Conservation (phyloP, 2,329 filamentous ascomycete genomes). For the Phaeoacremonium minimum region DNA sequence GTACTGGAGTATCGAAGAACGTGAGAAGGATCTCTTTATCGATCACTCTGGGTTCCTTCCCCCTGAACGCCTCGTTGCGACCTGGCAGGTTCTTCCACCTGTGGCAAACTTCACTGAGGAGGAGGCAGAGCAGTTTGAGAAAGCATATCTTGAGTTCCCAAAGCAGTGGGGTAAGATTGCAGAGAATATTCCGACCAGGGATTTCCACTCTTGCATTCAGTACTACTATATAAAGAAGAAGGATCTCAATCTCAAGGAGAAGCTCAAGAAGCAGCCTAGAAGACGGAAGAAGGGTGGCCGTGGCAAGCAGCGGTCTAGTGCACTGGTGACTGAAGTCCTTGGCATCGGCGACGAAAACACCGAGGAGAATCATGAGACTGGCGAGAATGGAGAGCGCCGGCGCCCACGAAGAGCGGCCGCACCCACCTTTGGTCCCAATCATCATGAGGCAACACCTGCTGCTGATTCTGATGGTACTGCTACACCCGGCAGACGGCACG, state of each 20-base stretch:
- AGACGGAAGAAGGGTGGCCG: constrained; percentile 52
- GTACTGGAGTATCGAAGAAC: constrained; percentile 59
- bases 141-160: constrained; percentile 68
- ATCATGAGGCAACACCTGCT: constrained; percentile 46
- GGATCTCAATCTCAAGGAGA: constrained; percentile 71
- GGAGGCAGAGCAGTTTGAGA: constrained; percentile 68
- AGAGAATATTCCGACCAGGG: constrained; percentile 59
- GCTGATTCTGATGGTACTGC: constrained; percentile 57
- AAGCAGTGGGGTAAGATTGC: constrained; percentile 83
- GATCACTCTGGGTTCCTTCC: constrained; percentile 64
- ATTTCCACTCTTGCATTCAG: constrained; percentile 77
- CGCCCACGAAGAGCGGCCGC: constrained; percentile 62
- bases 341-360: constrained; percentile 54
- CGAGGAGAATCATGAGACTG: constrained; percentile 51
- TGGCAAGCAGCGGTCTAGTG: constrained; percentile 57
- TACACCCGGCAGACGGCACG: constrained; percentile 50
- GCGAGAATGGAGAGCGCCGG: constrained; percentile 56
- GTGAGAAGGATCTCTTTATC: constrained; percentile 52
- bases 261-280: constrained; percentile 61
- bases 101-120: constrained; percentile 71
- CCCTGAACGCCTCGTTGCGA: constrained; percentile 61
- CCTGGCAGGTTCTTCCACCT: constrained; percentile 69
- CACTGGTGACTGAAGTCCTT: constrained; percentile 63
- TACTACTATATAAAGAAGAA: constrained; percentile 83
- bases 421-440: constrained; percentile 66